Percentiles rank a stretch among this genome's conserved stretches.
Conservation (phyloP, 129 eudicot species). For the Flaveria robusta region DNA sequence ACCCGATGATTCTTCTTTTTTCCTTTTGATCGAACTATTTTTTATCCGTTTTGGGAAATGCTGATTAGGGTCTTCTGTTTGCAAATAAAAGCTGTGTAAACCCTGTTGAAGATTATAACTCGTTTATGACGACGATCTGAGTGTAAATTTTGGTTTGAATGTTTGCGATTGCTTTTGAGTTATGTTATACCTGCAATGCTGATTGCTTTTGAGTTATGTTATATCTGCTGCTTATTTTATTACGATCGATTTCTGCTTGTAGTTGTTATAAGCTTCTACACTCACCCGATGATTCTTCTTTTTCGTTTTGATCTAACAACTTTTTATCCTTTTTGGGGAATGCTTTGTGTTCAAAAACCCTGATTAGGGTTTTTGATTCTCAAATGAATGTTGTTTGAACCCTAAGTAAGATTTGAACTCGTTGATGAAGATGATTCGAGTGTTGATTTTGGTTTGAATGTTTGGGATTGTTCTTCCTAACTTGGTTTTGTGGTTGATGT, state of each 20-base stretch:
- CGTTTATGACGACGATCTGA: too few species aligned
- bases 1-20: neutral
- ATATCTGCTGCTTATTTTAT: neutral
- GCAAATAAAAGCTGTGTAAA: neutral
- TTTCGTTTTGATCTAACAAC: neutral
- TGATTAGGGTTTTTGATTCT: neutral
- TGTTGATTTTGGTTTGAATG: too few species aligned
- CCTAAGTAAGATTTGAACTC: neutral
- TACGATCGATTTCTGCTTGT: neutral
- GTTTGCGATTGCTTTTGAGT: too few species aligned
- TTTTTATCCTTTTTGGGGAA: conserved; percentile 8
- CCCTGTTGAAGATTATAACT: too few species aligned
- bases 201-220: too few species aligned
- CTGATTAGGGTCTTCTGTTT: neutral
- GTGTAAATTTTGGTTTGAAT: too few species aligned
- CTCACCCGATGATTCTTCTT: neutral
- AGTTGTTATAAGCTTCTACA: neutral
- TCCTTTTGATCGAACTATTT: neutral
- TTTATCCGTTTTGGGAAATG: conserved; percentile 4
- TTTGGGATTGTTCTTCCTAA: too few species aligned
- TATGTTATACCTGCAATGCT: too few species aligned
- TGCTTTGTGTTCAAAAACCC: neutral
- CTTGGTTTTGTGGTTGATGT: too few species aligned
- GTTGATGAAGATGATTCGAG: neutral
- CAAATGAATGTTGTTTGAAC: neutral